A percentile compares a stretch with the other conserved stretches of the same genome.
phyloP scores from a whole-genome alignment of 805 yeast genomes.

The Citeromyces matritensis region DNA sequence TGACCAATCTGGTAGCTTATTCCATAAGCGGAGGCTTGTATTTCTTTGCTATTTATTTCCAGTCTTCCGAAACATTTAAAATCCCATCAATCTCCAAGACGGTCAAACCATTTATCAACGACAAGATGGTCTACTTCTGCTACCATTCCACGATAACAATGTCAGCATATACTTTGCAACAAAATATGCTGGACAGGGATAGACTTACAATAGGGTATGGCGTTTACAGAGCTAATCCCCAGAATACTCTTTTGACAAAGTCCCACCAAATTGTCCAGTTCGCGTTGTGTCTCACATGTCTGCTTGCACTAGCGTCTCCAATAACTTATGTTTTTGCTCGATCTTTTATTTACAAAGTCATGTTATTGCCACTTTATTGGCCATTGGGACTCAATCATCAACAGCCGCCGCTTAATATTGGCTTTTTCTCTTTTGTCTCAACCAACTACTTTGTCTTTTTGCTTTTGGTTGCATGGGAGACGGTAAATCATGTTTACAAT shows the following conservation, averaged over 20 bases:
- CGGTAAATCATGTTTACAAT: slow-evolving; percentile 38
- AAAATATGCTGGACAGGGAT: slow-evolving; percentile 37
- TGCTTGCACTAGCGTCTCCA: slow-evolving; percentile 18
- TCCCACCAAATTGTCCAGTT: slow-evolving; percentile 8
- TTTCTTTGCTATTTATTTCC: slow-evolving; percentile 8
- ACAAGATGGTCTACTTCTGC: slow-evolving; percentile 32
- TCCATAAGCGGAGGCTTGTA: slow-evolving; percentile 8
- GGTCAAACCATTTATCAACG: slow-evolving; percentile 24
- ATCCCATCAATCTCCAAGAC: slow-evolving; percentile 19
- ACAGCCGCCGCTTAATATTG: slow-evolving; percentile 21
- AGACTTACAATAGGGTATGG: slow-evolving; percentile 31
- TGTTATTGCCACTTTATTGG: slow-evolving; percentile 14
- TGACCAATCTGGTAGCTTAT: slow-evolving; percentile 8
- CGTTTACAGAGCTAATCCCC: slow-evolving; percentile 22
- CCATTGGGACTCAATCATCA: slow-evolving; percentile 20
- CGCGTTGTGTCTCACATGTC: too few relatives aligned
- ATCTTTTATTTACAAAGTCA: slow-evolving; percentile 22
- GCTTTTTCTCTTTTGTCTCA: slow-evolving; percentile 14
- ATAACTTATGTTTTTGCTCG: slow-evolving; percentile 24
- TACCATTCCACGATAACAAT: slow-evolving; percentile 25
- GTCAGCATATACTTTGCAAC: slow-evolving; percentile 31
- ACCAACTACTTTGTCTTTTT: slow-evolving; percentile 18
- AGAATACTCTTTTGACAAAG: slow-evolving; percentile 9
- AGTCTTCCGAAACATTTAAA: slow-evolving; percentile 10
- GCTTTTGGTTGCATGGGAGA: slow-evolving; percentile 32